Evolutionary conservation across 2,329 filamentous ascomycete genomes (phyloP).

Genomic region (Aspergillus neoniger): DNA sequence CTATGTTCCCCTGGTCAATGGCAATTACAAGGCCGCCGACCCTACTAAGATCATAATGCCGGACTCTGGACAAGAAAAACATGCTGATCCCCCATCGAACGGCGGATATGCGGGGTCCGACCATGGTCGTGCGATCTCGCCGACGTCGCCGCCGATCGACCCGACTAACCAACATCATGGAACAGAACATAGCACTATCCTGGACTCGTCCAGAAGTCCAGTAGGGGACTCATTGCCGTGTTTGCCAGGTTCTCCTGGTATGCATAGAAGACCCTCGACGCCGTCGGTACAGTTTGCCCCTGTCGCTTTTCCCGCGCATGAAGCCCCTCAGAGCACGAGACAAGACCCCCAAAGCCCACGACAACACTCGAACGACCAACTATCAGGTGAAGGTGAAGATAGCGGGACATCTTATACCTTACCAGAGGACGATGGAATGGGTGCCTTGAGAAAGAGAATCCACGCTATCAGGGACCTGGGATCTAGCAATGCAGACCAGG

Average conservation of each 20-base stretch:
- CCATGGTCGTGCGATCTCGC: slow-evolving; percentile 24
- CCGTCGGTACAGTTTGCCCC: not conserved
- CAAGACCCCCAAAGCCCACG: slow-evolving; percentile 1
- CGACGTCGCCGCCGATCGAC: slow-evolving; percentile 17
- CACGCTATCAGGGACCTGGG: slow-evolving; percentile 66
- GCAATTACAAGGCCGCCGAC: slow-evolving; percentile 15
- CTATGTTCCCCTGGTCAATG: slow-evolving; percentile 22
- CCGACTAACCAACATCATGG: slow-evolving; percentile 14
- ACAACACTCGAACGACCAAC: not conserved
- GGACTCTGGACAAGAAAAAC: slow-evolving; percentile 14
- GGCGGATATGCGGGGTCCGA: slow-evolving; percentile 26
- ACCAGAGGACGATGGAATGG: slow-evolving; percentile 80
- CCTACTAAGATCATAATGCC: slow-evolving; percentile 12
- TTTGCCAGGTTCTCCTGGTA: not conserved
- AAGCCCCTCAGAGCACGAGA: slow-evolving; percentile 2
- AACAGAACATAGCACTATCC: not conserved
- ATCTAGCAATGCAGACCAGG: slow-evolving; percentile 65
- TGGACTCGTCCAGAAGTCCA: not conserved
- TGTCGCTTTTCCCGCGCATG: not conserved
- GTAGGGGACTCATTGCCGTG: not conserved
- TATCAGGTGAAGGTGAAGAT: slow-evolving; percentile 25
- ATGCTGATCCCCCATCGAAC: slow-evolving; percentile 7
- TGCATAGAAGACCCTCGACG: not conserved
- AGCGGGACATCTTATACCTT: slow-evolving; percentile 39
- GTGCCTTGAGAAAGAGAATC: slow-evolving; percentile 65